Evolutionary conservation across 305 asterid genomes (phyloP), one percentile per base, ranked within the genome.

Genomic region (Rubia tinctorum): DNA sequence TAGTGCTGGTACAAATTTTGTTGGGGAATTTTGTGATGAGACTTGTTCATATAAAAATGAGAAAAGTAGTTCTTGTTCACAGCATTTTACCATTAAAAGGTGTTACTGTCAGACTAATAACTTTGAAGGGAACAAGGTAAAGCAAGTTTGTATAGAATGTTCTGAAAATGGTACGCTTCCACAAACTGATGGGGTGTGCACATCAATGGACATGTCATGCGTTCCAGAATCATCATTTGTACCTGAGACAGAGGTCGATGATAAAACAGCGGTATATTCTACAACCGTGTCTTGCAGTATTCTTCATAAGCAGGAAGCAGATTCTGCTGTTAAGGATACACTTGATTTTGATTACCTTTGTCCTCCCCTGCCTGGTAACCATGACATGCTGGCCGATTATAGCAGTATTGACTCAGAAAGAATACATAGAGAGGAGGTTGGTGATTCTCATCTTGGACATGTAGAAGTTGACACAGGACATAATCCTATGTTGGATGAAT

Each of bases 181-280:
- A 47, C 80, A 67, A 42, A 66, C 71, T 59, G 82, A 83, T 75
- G 89, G 76, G 43, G 60, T 81, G 66, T 69, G 83, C 83, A 72
- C 55, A 76, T 81, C 85, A 56, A 79, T 17, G 49, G 89, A 83
- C 23, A 27, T 83, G 55, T 88, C 94, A 60, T 64, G 74, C 78
- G 85, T 87, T 63, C 93, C 96, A 75, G 97, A 90, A 83, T 81
- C 89, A 59, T 78, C 93, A 42, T 84, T 80, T 72, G 90, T 92
- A 72, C 91, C 96, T 9, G 96, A 87, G 83, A 83, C 97, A 12
- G 86, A 81, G 78, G 71, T 83, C 79, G 76, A 84, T 79, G 73
- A 83, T 47, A 90, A 76, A 77, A 73, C 86, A 69, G 86, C 82
- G 51, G 71, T 92, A 61, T 82, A 73, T 79, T 85, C 94, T 15